These are phyloP conservation scores for Endotrypanum monterogeii DNA, from an alignment of 208 protist species.

Conservation along the genomic window DNA sequence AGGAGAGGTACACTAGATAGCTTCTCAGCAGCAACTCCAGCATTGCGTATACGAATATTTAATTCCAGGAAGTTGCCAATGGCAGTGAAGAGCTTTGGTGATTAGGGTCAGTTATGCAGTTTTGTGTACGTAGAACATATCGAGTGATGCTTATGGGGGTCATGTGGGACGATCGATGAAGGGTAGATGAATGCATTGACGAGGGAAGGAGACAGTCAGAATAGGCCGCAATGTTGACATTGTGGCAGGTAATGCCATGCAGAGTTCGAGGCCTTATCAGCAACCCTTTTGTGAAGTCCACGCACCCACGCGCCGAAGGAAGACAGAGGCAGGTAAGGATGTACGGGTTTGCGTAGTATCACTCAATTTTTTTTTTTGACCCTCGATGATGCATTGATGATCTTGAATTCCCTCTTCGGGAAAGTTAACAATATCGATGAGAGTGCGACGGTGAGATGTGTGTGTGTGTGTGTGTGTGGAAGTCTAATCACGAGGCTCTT, in stretches of 20 bases:
- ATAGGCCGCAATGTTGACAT: background rate
- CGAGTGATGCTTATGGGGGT: background rate
- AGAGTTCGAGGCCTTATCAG: background rate
- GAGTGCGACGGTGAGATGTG: background rate
- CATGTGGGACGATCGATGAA: too few species aligned
- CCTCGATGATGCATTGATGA: background rate
- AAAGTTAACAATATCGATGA: background rate
- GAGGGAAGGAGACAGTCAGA: background rate
- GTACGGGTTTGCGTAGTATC: background rate
- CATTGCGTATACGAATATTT: constrained; percentile 5
- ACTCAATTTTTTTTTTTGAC: background rate
- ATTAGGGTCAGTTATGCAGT: background rate
- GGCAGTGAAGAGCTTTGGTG: background rate
- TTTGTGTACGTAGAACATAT: background rate
- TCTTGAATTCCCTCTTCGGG: background rate
- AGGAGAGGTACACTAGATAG: constrained; percentile 63
- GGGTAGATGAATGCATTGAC: too few species aligned
- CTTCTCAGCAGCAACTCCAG: constrained; percentile 34
- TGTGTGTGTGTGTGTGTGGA: background rate
- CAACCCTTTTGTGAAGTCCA: background rate
- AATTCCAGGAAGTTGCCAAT: background rate
- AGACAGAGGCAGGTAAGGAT: background rate
- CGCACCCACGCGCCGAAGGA: background rate
- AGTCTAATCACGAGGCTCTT: background rate
- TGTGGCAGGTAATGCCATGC: background rate